These are phyloP conservation scores for Rhizopogon rudus DNA, from an alignment of 768 basidiomycete genomes.

Conservation along the genomic window DNA sequence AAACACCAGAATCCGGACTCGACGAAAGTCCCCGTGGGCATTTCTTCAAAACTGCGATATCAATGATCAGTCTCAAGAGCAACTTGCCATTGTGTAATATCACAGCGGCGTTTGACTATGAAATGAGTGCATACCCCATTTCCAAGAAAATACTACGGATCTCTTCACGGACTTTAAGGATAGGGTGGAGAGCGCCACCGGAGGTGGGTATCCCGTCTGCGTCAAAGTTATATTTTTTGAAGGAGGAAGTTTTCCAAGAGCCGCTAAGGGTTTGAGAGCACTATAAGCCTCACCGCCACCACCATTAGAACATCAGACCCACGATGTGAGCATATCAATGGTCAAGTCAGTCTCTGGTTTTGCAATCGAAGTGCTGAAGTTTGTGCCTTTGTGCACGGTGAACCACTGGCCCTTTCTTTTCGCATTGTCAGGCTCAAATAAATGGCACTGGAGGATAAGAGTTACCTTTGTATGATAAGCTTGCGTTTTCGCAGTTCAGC, in stretches of 20 bases:
- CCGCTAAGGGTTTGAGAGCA: slow-evolving; percentile 48
- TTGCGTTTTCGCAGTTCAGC: slow-evolving; percentile 92
- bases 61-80: slow-evolving; percentile 1
- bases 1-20: slow-evolving; percentile 99
- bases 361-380: slow-evolving; percentile 85
- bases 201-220: slow-evolving; percentile 87
- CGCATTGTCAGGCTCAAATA: neutral
- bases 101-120: neutral
- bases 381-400: slow-evolving; percentile 75
- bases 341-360: slow-evolving; percentile 97
- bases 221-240: slow-evolving; percentile 99
- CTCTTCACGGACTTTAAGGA: slow-evolving; percentile 97
- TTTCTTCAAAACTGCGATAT: slow-evolving; percentile 82
- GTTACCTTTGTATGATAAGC: slow-evolving; percentile 75
- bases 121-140: slow-evolving; percentile 73
- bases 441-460: neutral
- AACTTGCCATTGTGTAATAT: neutral
- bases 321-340: slow-evolving; percentile 92
- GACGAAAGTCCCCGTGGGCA: slow-evolving; percentile 94
- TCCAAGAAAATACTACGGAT: slow-evolving; percentile 97
- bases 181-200: slow-evolving; percentile 91
- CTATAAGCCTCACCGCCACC: neutral
- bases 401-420: slow-evolving; percentile 94
- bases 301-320: slow-evolving; percentile 22
- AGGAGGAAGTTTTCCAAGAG: slow-evolving; percentile 87